A percentile compares a stretch with the other conserved stretches of the same genome.
Evolutionary conservation across 176 grass and related monocot genomes (phyloP).

Genomic region (Carex pumila): DNA sequence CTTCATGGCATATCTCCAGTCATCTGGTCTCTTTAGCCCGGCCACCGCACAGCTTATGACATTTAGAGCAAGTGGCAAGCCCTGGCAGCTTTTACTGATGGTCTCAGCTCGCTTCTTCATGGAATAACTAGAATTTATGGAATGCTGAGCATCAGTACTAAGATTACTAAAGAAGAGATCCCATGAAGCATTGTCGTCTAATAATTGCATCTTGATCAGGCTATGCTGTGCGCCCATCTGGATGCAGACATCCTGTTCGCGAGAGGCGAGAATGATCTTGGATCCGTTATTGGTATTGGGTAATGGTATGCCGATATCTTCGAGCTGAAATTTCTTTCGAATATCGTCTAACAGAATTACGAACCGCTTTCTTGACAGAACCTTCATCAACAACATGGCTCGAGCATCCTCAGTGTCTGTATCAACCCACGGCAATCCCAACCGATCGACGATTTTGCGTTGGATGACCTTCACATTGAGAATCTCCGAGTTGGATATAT

Average conservation of each 20-base stretch:
- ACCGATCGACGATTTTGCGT: constrained; percentile 38
- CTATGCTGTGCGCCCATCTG: constrained; percentile 44
- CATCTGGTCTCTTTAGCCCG: constrained; percentile 9
- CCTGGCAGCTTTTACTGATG: constrained; percentile 41
- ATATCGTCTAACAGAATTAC: constrained; percentile 64
- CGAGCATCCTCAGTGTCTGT: constrained; percentile 27
- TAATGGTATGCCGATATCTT: constrained; percentile 55
- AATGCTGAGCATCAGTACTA: neutral
- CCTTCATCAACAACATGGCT: constrained; percentile 40
- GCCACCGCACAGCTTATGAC: constrained; percentile 52
- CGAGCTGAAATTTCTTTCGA: constrained; percentile 35
- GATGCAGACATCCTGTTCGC: constrained; percentile 35
- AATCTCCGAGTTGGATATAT: constrained; percentile 52
- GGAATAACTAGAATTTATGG: neutral
- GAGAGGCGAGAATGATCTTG: constrained; percentile 61
- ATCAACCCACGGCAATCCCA: constrained; percentile 58
- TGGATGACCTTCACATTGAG: constrained; percentile 47
- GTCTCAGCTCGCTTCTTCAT: neutral
- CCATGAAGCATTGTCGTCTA: constrained; percentile 27
- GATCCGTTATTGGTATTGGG: constrained; percentile 25
- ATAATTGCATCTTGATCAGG: constrained; percentile 41
- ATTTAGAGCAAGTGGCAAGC: constrained; percentile 59
- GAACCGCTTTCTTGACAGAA: constrained; percentile 45
- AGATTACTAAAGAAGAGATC: constrained; percentile 60
- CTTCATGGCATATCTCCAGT: constrained; percentile 32